Conservation (phyloP, 2,329 filamentous ascomycete genomes). For the Cordyceps cicadae region DNA sequence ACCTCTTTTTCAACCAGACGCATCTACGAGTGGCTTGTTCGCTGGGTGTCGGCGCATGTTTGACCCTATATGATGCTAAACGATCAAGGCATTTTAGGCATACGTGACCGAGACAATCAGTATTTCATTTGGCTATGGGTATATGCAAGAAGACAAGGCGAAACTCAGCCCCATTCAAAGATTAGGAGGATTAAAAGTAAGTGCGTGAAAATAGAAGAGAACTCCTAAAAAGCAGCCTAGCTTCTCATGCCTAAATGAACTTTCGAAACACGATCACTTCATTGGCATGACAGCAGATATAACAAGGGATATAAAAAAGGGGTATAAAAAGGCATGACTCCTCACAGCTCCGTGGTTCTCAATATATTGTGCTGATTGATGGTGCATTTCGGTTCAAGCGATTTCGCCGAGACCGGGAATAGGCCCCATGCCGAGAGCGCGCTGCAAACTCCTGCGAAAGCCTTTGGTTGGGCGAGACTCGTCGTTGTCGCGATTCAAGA, state of each 20-base stretch:
- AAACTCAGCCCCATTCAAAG: not conserved
- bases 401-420: constrained; percentile 10
- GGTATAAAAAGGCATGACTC: not conserved
- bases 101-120: not conserved
- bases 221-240: not conserved
- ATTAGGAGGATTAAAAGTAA: not conserved
- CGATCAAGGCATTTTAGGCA: not conserved
- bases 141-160: constrained; percentile 1
- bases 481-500: constrained; percentile 33
- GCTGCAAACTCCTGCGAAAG: constrained; percentile 38
- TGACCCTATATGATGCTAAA: not conserved
- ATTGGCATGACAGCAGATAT: not conserved
- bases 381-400: not conserved
- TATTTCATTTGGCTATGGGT: constrained; percentile 5
- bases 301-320: not conserved
- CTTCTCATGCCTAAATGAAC: not conserved
- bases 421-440: constrained; percentile 34
- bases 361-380: not conserved
- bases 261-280: not conserved
- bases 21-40: not conserved
- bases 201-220: not conserved
- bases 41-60: no score
- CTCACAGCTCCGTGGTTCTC: not conserved
- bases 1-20: not conserved
- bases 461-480: constrained; percentile 28